Conservation (phyloP, 2,329 filamentous ascomycete species). For the Fusarium subtropicale region DNA sequence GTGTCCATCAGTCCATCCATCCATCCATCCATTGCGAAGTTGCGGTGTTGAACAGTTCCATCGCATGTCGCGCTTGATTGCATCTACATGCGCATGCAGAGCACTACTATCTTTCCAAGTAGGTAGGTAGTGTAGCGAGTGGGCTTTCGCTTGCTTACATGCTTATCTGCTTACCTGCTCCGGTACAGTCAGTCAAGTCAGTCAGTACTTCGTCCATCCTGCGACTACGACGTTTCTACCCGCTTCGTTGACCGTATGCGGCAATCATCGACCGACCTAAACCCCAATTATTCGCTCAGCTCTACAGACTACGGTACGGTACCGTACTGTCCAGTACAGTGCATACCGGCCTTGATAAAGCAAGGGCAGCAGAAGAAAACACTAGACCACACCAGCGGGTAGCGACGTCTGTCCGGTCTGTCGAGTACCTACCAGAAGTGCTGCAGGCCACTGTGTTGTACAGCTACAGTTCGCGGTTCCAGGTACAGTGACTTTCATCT, state of each 20-base stretch:
- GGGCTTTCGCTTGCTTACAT: not conserved
- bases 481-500: conserved; percentile 45
- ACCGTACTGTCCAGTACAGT: conserved; percentile 5
- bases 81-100: conserved; percentile 1
- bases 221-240: conserved; percentile 23
- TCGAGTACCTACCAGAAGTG: conserved; percentile 1
- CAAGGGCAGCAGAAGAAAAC: conserved; percentile 31
- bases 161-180: conserved; percentile 4
- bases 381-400: conserved; percentile 23
- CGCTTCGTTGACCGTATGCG: conserved; percentile 34
- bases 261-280: conserved; percentile 31
- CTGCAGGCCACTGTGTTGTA: not conserved
- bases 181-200: conserved; percentile 4
- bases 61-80: conserved; percentile 47
- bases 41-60: conserved; percentile 44
- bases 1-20: conserved; percentile 6
- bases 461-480: conserved; percentile 35
- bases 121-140: not conserved
- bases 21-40: conserved; percentile 27
- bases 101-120: not conserved
- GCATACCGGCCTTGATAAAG: not conserved
- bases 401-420: conserved; percentile 22
- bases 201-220: conserved; percentile 11
- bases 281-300: conserved; percentile 26
- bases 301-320: conserved; percentile 1